Base-by-base conservation (phyloP, 2,329 filamentous ascomycete genomes). In the Beauveria medogensis region DNA sequence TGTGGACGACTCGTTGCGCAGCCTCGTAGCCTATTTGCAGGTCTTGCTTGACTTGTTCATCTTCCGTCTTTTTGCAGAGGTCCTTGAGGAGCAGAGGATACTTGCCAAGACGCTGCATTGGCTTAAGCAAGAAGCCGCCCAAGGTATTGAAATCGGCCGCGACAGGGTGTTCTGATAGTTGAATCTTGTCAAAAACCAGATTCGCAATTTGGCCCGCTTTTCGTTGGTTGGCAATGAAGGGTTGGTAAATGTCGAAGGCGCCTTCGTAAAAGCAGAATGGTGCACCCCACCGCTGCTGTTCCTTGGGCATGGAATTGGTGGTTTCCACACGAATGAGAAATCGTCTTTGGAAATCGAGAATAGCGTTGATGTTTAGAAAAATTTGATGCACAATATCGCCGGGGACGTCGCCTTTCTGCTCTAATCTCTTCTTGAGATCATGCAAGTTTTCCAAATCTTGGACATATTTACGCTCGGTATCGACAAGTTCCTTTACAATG, bases 291-390 rank as follows among this genome's bases (percentile, higher is more conserved):
- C 93, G 89, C 72, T 99, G 94, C 63, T 84, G 80, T 4, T 82
- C 77, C 63, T 88, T 82, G 0, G 90, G 83, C 75, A 91, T 84
- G 3, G 90, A 92, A 69, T 97, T 96, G 43, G 92, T 95, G 30
- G 95, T 95, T 76, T 99, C 94, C 64, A 99, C 90, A 60, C 92
- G 88, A 69, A 99, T 97, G 53, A 99, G 80, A 69, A 99, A 97
- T 30, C 92, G 86, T 64, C 95, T 88, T 71, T 97, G 93, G 71
- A 97, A 96, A 73, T 99, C 94, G 57, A 99, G 82, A 53, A 99
- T 90, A 34, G 90, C 86, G 72, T 97, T 96, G 70, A 97, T 86
- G 74, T 99, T 99, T 64, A 97, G 81, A 75, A 99, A 99, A 64
- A 99, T 97, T 70, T 92, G 87, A 75, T 97, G 92, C 24, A 96